Base-by-base conservation (phyloP, 257 asterid genomes). In the Fraxinus anomala region DNA sequence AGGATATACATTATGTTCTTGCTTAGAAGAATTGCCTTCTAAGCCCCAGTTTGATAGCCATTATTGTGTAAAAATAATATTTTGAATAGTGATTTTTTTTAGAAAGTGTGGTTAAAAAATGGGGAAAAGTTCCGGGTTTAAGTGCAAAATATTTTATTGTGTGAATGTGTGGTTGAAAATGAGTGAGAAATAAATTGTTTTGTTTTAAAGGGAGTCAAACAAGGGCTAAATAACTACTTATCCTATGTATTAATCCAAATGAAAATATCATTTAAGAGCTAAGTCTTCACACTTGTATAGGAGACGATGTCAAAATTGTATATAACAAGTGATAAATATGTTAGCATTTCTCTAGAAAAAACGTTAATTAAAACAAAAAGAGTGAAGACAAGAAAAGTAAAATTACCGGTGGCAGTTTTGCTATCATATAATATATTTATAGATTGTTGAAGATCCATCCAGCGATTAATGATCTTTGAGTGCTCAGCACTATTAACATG, bases 391-490 rank as follows among this genome's bases (percentile, higher is more conserved):
- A 31, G 76, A 78, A 54, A 65, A 89, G 69, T 56, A 78, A 74
- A 76, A 96, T 82, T 78, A 95, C 99, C 79, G 6, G 81, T 63
- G 75, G 91, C 86, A 83, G 93, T 87, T 91, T 95, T 95, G 86
- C 94, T 89, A 87, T 93, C 96, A 83, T 84, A 89, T 49, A 91
- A 85, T 37, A 88, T 87, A 80, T 91, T 93, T 84, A 93, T 82
- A 67, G 97, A 93, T 83, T 89, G 98, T 82, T 95, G 98, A 83
- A 95, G 97, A 77, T 88, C 96, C 96, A 89, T 87, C 98, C 94
- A 91, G 77, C 91, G 88, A 79, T 54, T 82, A 70, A 93, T 82
- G 71, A 93, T 86, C 86, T 76, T 93, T 51, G 86, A 84, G 51
- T 82, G 89, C 67, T 90, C 93, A 70, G 85, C 86, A 80, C 74